Conservation (phyloP, 2,329 filamentous ascomycete species). For the Alternaria consortialis region DNA sequence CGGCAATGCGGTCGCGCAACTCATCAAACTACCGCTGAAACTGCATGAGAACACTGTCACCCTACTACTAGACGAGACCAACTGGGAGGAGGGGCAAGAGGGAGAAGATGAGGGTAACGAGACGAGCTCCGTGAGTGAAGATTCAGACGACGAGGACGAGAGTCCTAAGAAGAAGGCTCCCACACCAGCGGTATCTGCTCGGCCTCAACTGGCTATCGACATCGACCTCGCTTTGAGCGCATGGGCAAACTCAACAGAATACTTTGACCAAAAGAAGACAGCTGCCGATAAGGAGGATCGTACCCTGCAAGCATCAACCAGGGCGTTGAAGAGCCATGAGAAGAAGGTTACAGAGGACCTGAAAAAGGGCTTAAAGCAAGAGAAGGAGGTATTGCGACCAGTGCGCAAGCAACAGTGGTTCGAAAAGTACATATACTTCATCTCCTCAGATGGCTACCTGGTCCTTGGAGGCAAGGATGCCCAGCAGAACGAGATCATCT, state of each 20-base stretch:
- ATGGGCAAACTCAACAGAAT: slow-evolving; percentile 89
- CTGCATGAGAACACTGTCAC: slow-evolving; percentile 90
- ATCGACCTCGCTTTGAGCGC: slow-evolving; percentile 83
- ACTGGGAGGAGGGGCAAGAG: slow-evolving; percentile 69
- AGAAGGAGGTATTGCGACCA: slow-evolving; percentile 85
- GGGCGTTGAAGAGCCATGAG: slow-evolving; percentile 88
- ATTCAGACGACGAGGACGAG: slow-evolving; percentile 67
- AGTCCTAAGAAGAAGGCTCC: slow-evolving; percentile 59
- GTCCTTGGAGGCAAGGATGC: slow-evolving; percentile 89
- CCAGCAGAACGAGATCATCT: slow-evolving; percentile 91
- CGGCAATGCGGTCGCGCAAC: slow-evolving; percentile 83
- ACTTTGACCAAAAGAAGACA: slow-evolving; percentile 87
- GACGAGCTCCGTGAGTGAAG: slow-evolving; percentile 71
- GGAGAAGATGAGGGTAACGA: slow-evolving; percentile 65
- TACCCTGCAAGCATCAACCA: slow-evolving; percentile 80
- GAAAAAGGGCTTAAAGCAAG: slow-evolving; percentile 87
- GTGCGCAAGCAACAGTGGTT: slow-evolving; percentile 92
- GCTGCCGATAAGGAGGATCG: slow-evolving; percentile 89
- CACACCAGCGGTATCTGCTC: slow-evolving; percentile 45
- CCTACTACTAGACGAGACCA: slow-evolving; percentile 76
- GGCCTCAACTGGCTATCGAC: slow-evolving; percentile 72
- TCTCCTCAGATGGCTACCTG: slow-evolving; percentile 94
- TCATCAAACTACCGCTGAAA: slow-evolving; percentile 87
- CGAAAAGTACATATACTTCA: slow-evolving; percentile 95
- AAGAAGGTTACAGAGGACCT: slow-evolving; percentile 87